Evolutionary conservation across 768 basidiomycete species (phyloP).

Genomic region (Tulasnella sp.): DNA sequence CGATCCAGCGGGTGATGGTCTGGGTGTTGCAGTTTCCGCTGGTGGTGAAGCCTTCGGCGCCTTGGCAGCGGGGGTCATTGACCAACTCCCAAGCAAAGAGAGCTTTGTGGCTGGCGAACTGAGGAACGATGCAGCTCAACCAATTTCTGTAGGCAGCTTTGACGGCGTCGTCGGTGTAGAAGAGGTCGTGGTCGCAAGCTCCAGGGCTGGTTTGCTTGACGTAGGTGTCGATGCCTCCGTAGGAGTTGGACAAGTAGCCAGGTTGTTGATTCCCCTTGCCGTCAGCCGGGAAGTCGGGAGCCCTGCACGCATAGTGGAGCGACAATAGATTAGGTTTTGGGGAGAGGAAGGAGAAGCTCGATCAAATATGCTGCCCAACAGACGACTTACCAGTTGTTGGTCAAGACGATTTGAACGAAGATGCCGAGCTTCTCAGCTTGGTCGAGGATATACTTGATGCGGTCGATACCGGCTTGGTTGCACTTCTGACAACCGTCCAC

Average conservation of each 20-base stretch:
- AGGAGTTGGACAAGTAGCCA: slow-evolving; percentile 33
- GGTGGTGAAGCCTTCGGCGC: slow-evolving; percentile 14
- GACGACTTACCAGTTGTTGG: slow-evolving; percentile 35
- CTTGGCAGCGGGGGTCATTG: slow-evolving; percentile 34
- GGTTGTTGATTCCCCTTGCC: background rate
- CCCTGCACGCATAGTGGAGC: background rate
- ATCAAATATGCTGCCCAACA: background rate
- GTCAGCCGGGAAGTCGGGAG: slow-evolving; percentile 15
- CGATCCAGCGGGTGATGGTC: slow-evolving; percentile 63
- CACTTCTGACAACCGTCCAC: slow-evolving; percentile 13
- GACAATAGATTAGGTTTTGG: background rate
- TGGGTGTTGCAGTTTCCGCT: slow-evolving; percentile 50
- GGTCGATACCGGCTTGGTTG: slow-evolving; percentile 34
- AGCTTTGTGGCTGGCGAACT: slow-evolving; percentile 8
- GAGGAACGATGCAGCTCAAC: slow-evolving; percentile 15
- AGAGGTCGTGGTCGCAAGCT: slow-evolving; percentile 30
- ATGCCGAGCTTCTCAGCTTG: slow-evolving; percentile 28
- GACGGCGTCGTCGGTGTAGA: slow-evolving; percentile 35
- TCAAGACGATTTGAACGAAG: slow-evolving; percentile 27
- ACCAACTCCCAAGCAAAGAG: slow-evolving; percentile 36
- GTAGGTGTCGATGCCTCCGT: slow-evolving; percentile 34
- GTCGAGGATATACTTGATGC: slow-evolving; percentile 29
- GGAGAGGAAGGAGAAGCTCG: background rate
- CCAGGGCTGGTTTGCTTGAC: slow-evolving; percentile 29
- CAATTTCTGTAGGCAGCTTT: slow-evolving; percentile 23